Percentiles rank a stretch among this genome's conserved stretches.
These are phyloP conservation scores for Cydonia oblonga DNA, from an alignment of 331 rosid genomes.

Conservation along the genomic window DNA sequence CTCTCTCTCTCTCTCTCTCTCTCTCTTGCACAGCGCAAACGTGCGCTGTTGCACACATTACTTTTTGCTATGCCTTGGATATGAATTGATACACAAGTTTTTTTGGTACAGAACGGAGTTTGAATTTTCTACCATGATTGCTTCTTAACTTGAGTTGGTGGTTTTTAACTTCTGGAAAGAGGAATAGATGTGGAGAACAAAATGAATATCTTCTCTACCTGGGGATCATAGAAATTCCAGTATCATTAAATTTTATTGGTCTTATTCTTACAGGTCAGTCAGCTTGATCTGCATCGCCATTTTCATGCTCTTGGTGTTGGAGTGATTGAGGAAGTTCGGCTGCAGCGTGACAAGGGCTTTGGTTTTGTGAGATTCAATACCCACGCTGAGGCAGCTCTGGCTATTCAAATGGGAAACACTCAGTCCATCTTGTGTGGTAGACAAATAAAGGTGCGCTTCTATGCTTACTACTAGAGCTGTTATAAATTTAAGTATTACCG, in stretches of 20 bases:
- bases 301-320: slow-evolving; percentile 91
- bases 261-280: slow-evolving; percentile 44
- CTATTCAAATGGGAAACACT: slow-evolving; percentile 86
- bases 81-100: background rate
- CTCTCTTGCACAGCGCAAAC: background rate
- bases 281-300: slow-evolving; percentile 88
- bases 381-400: slow-evolving; percentile 88
- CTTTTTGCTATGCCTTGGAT: background rate
- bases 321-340: slow-evolving; percentile 86
- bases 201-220: background rate
- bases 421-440: slow-evolving; percentile 68
- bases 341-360: slow-evolving; percentile 95
- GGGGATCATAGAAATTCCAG: background rate
- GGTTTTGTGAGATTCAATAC: slow-evolving; percentile 84
- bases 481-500: background rate
- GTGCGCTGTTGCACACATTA: background rate
- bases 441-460: slow-evolving; percentile 62
- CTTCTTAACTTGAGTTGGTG: background rate
- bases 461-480: background rate
- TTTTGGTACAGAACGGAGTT: slow-evolving; percentile 1
- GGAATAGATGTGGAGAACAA: background rate
- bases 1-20: background rate
- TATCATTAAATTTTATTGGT: background rate
- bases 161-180: background rate
- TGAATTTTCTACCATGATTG: background rate